Evolutionary conservation across 2,329 filamentous ascomycete species (phyloP).

Genomic region (Pezicula radicicola): DNA sequence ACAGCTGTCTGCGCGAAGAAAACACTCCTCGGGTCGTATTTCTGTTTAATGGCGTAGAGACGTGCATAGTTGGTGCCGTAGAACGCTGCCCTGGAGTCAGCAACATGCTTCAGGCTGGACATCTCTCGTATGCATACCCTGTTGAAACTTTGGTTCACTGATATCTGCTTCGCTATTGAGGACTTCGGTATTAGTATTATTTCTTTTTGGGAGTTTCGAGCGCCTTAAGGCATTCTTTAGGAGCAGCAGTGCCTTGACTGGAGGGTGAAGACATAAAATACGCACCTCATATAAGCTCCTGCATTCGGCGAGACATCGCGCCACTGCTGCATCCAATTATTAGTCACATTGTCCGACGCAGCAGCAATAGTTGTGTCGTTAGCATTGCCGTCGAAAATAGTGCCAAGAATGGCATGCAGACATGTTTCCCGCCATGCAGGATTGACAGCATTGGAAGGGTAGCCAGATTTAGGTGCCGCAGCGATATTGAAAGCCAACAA

Average conservation of each 20-base stretch:
- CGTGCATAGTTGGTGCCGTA: slow-evolving; percentile 29
- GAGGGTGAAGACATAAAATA: slow-evolving; percentile 30
- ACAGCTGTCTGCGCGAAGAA: slow-evolving; percentile 28
- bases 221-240: too few species aligned
- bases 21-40: slow-evolving; percentile 42
- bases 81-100: slow-evolving; percentile 1
- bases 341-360: slow-evolving; percentile 21
- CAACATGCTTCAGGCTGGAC: too few species aligned
- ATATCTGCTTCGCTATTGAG: too few species aligned
- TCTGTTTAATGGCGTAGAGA: slow-evolving; percentile 42
- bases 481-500: slow-evolving; percentile 24
- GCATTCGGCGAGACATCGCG: slow-evolving; percentile 19
- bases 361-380: slow-evolving; percentile 24
- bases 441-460: slow-evolving; percentile 33
- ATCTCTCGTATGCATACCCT: neutral
- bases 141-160: slow-evolving; percentile 33
- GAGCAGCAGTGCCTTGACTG: too few species aligned
- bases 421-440: slow-evolving; percentile 19
- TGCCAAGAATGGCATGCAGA: slow-evolving; percentile 13
- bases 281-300: slow-evolving; percentile 44
- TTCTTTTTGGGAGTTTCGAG: too few species aligned
- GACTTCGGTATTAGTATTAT: too few species aligned
- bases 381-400: slow-evolving; percentile 20
- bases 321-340: slow-evolving; percentile 8
- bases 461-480: slow-evolving; percentile 15